Base-by-base conservation (phyloP, 202 grass and related monocot species). In the Brachypodium distachyon region DNA sequence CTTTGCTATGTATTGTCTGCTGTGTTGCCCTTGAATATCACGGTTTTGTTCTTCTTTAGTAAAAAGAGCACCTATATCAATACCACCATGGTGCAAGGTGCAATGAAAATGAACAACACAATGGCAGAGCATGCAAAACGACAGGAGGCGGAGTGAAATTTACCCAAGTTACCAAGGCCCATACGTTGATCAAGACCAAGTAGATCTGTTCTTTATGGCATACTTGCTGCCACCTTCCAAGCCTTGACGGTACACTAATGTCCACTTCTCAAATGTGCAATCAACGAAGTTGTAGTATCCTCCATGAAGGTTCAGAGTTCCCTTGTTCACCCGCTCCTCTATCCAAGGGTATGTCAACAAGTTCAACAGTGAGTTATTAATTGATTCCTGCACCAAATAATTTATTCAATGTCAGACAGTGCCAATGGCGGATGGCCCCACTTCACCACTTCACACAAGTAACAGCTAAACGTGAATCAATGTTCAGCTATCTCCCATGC, bases 311-410 rank as follows among this genome's bases (percentile, higher is more conserved):
- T 71, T 83, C 58, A 99, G 74, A 33, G 40, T 56, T 49, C 92
- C 92, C 85, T 93, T 85, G 64, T 19, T 96, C 8, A 99, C 96
- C 69, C 80, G 93, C 80, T 95, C 82, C 78, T 96, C 83, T 79
- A 96, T 99, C 92, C 96, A 99, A 70, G 92, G 96, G 85, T 96
- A 96, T 46, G 92, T 95, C 61, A 93, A 81, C 70, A 96, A 91
- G 85, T 99, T 99, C 70, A 93, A 78, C 9, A 96, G 65, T 64
- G 96, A 99, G 29, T 87, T 91, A 69, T 90, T 99, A 76, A 99
- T 86, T 27, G 96, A 96, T 75, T 98, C 96, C 96, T 93, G 81
- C 39, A 56, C 21, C 11, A 28, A 84, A 77, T 21, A 80, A 74
- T 10, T 1, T 9, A 41, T 42, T 75, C 34, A 73, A 1, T 42